Percentiles rank a stretch among this genome's conserved stretches.
These are phyloP conservation scores for Chlorophyllum brunneum DNA, from an alignment of 768 basidiomycete genomes.

Conservation along the genomic window DNA sequence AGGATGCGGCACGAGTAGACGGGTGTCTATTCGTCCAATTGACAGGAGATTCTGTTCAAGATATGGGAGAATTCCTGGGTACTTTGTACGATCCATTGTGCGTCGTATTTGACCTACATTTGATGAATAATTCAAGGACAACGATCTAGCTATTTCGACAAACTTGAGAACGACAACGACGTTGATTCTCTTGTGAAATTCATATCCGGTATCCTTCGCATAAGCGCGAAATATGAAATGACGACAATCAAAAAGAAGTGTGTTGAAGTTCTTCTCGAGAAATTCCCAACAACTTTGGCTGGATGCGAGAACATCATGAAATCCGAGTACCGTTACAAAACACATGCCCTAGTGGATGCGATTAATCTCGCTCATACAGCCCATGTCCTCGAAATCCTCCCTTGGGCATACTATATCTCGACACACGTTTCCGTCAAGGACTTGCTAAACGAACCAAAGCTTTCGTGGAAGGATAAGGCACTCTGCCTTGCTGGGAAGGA, in stretches of 20 bases:
- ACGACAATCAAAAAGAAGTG: conserved; percentile 32
- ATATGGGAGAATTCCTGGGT: conserved; percentile 32
- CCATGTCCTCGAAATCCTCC: conserved; percentile 37
- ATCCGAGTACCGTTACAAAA: conserved; percentile 31
- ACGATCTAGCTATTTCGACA: conserved; percentile 34
- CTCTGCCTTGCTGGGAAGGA: conserved; percentile 38
- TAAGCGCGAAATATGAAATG: conserved; percentile 43
- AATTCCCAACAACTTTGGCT: conserved; percentile 37
- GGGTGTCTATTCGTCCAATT: conserved; percentile 34
- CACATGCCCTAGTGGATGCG: conserved; percentile 34
- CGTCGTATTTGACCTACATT: conserved; percentile 16
- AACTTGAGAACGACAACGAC: conserved; percentile 27
- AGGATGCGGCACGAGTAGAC: conserved; percentile 26
- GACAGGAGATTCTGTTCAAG: conserved; percentile 18
- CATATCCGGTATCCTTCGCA: conserved; percentile 37
- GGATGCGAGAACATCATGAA: conserved; percentile 36
- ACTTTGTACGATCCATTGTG: conserved; percentile 36
- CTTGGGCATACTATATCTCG: conserved; percentile 44
- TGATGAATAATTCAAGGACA: background rate
- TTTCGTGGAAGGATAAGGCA: conserved; percentile 40
- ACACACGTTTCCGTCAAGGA: conserved; percentile 33
- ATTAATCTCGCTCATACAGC: conserved; percentile 38
- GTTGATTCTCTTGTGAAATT: conserved; percentile 33
- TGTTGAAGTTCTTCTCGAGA: conserved; percentile 33
- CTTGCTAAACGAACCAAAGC: conserved; percentile 28